A percentile compares a stretch with the other conserved stretches of the same genome.
Evolutionary conservation across 2,329 filamentous ascomycete genomes (phyloP).

Genomic region (Talaromyces albobiverticillius): DNA sequence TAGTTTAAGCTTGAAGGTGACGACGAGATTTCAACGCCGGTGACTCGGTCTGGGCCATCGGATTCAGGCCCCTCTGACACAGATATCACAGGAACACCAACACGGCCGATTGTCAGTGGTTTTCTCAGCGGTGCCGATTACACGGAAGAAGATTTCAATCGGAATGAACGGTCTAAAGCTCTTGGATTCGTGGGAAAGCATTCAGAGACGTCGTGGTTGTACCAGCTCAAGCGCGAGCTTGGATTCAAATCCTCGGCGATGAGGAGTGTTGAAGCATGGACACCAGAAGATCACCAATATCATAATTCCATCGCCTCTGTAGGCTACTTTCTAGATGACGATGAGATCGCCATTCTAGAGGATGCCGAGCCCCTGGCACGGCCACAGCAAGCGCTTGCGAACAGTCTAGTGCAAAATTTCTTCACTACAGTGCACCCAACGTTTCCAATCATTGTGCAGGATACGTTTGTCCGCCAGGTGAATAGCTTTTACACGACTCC

Average conservation of each 20-base stretch:
- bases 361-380: conserved; percentile 35
- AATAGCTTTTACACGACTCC: conserved; percentile 32
- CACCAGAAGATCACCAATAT: conserved; percentile 19
- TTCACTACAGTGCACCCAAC: conserved; percentile 38
- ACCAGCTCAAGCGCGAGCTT: conserved; percentile 38
- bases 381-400: conserved; percentile 35
- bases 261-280: neutral
- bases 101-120: conserved; percentile 23
- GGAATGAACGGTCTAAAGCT: conserved; percentile 35
- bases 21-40: conserved; percentile 13
- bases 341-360: conserved; percentile 30
- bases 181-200: conserved; percentile 45
- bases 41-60: conserved; percentile 13
- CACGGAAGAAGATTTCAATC: conserved; percentile 44
- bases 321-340: conserved; percentile 41
- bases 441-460: conserved; percentile 42
- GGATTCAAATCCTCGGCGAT: conserved; percentile 21
- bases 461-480: conserved; percentile 39
- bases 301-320: conserved; percentile 29
- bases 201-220: conserved; percentile 44
- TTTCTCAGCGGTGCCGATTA: conserved; percentile 37
- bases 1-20: conserved; percentile 13
- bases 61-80: conserved; percentile 17
- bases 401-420: conserved; percentile 39
- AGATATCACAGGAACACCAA: conserved; percentile 18